Evolutionary conservation across 1,139 yeast species (phyloP), one percentile per base, ranked within the genome.

Genomic region (Yueomyces sp.): DNA sequence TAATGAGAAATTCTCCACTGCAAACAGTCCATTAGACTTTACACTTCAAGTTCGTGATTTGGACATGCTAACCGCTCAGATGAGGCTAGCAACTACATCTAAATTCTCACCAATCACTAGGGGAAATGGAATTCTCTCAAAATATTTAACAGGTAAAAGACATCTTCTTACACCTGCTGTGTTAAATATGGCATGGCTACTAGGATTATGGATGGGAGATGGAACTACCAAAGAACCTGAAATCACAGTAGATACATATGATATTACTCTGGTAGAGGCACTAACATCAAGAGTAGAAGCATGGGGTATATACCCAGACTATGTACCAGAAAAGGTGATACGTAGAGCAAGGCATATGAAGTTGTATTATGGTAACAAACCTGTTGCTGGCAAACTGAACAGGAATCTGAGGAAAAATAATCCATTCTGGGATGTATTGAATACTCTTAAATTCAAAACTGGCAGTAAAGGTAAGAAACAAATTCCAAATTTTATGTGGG

Each of bases 1-100:
- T 42, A 44, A 40, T 12, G 48, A 45, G 27, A 45, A 46, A 39
- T 42, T 47, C 29, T 8, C 11, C 19, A 39, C 42, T 29, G 38
- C 37, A 40, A 59, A 48, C 29, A 51, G 41, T 42, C 52, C 44
- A 38, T 46, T 67, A 41, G 56, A 59, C 29, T 68, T 67, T 65
- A 51, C 54, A 39, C 44, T 66, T 36, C 65, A 65, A 51, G 67
- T 67, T 12, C 51, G 60, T 42, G 65, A 67, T 47, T 53, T 59
- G 40, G 54, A 50, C 28, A 42, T 48, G 25, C 41, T 67, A 27
- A 56, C 49, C 28, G 43, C 49, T 5, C 43, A 50, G 35, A 62
- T 62, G 39, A 57, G 62, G 39, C 44, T 46, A 25, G 51, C 56
- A 25, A 54, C 70, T 11, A 49, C 49, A 37, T 63, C 65, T 49